Base-by-base conservation (phyloP, 192 early-diverging fungal genomes). In the Endogone sp. region DNA sequence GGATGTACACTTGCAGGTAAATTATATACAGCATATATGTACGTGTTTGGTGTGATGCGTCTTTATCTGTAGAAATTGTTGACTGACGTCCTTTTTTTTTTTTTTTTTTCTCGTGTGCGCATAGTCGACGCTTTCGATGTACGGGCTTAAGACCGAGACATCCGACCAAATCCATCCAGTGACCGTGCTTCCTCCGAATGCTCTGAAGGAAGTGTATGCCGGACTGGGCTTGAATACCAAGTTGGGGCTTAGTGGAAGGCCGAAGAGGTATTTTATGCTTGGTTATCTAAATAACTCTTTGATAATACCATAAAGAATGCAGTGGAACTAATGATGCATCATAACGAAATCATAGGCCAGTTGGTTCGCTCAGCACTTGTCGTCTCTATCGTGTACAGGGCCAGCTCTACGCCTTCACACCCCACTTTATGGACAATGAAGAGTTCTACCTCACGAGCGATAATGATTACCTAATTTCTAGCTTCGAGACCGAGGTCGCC, bases 391-490 rank as follows among this genome's bases (percentile, higher is more conserved):
- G 91, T 23, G 91, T 92, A 22, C 88, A 94, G 68, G 93, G 93
- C 0, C 82, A 88, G 21, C 70, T 95, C 10, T 95, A 94, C 71
- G 85, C 91, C 1, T 95, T 95, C 66, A 85, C 91, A 1, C 93
- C 93, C 29, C 87, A 93, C 58, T 95, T 95, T 69, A 90, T 95
- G 89, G 91, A 95, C 68, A 86, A 81, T 60, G 91, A 92, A 64
- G 88, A 94, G 69, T 95, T 92, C 72, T 95, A 95, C 67, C 80
- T 94, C n/a, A 91, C 88, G 20, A 86, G 86, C 30, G 93, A 95
- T 77, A 88, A 89, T n/a, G 90, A 94, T 68, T 93, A 92, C 60
- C 66, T 95, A 55, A 87, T 95, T 8, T 88, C 86, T 30, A 71
- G 87, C 24, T 86, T 95, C 70, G 90, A 92, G 70, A 88, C 85